These are phyloP conservation scores for Ceratocystis ficicola DNA, from an alignment of 2,329 filamentous ascomycete species.

Conservation along the genomic window DNA sequence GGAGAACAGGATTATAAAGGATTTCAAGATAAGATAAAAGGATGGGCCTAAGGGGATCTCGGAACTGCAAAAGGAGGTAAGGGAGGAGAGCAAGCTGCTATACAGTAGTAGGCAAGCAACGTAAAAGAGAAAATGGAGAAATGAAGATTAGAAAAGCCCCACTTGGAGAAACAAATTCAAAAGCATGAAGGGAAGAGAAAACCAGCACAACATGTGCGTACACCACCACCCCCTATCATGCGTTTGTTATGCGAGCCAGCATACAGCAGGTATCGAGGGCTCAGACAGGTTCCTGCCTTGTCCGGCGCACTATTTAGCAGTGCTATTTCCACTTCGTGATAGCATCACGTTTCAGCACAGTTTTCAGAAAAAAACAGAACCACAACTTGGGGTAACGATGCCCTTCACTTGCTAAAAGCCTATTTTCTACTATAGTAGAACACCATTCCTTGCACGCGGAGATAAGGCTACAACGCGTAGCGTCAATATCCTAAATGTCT, in stretches of 20 bases:
- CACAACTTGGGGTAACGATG: background rate
- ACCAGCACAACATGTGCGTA: background rate
- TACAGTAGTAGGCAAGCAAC: background rate
- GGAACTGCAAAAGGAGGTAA: background rate
- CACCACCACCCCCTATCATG: no score
- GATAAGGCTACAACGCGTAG: background rate
- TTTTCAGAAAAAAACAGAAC: background rate
- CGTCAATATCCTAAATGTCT: background rate
- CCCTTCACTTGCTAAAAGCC: background rate
- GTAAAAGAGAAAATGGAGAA: background rate
- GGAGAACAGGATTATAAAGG: background rate
- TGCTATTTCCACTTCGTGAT: background rate
- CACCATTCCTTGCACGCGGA: background rate
- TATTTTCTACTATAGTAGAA: background rate
- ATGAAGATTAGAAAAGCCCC: background rate
- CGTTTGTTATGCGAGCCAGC: no score
- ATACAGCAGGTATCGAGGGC: background rate
- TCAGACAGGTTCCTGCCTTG: background rate
- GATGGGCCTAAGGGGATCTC: constrained; percentile 9
- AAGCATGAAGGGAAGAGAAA: background rate
- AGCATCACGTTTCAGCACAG: background rate
- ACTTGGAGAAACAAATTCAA: background rate
- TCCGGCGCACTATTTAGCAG: no score
- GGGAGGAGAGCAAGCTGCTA: background rate
- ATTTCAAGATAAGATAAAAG: constrained; percentile 8